These are phyloP conservation scores for Parastagonospora nodorum DNA, from an alignment of 2,329 filamentous ascomycete species.

Conservation along the genomic window DNA sequence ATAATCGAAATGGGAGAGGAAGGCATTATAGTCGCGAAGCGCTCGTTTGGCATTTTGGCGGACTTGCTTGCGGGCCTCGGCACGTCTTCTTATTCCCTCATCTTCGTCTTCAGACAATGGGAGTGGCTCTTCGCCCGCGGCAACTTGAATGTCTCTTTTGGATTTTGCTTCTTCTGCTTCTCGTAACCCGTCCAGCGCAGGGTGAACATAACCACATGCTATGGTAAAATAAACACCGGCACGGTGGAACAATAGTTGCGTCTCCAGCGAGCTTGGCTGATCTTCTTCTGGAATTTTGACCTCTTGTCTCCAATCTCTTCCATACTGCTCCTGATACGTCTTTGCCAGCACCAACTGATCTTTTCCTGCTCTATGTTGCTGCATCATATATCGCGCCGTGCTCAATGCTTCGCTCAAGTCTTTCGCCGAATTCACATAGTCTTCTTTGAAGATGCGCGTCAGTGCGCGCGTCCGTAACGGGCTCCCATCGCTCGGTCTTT, in stretches of 20 bases:
- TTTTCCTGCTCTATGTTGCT: slow-evolving; percentile 57
- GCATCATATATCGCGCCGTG: slow-evolving; percentile 58
- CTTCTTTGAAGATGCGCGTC: slow-evolving; percentile 75
- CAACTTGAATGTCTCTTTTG: slow-evolving; percentile 25
- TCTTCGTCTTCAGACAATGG: slow-evolving; percentile 52
- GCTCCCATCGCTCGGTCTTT: slow-evolving; percentile 67
- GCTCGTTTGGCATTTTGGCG: slow-evolving; percentile 77
- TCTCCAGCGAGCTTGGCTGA: slow-evolving; percentile 75
- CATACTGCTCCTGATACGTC: slow-evolving; percentile 46
- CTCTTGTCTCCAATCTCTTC: slow-evolving; percentile 56
- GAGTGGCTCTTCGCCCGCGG: slow-evolving; percentile 32
- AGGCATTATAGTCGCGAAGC: slow-evolving; percentile 73
- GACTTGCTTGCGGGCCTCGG: slow-evolving; percentile 70
- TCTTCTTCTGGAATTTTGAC: slow-evolving; percentile 63
- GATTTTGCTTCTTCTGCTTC: slow-evolving; percentile 45
- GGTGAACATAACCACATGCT: slow-evolving; percentile 68
- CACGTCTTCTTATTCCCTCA: slow-evolving; percentile 53
- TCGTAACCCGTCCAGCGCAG: slow-evolving; percentile 58
- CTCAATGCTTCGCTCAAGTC: slow-evolving; percentile 73
- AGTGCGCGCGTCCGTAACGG: slow-evolving; percentile 74
- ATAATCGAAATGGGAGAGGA: slow-evolving; percentile 77
- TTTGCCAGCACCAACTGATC: slow-evolving; percentile 60
- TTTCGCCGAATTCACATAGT: slow-evolving; percentile 69
- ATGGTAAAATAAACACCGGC: slow-evolving; percentile 73
- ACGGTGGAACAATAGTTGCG: slow-evolving; percentile 77